Conservation (phyloP, 176 grass and related monocot species). For the Dactylis glomerata region DNA sequence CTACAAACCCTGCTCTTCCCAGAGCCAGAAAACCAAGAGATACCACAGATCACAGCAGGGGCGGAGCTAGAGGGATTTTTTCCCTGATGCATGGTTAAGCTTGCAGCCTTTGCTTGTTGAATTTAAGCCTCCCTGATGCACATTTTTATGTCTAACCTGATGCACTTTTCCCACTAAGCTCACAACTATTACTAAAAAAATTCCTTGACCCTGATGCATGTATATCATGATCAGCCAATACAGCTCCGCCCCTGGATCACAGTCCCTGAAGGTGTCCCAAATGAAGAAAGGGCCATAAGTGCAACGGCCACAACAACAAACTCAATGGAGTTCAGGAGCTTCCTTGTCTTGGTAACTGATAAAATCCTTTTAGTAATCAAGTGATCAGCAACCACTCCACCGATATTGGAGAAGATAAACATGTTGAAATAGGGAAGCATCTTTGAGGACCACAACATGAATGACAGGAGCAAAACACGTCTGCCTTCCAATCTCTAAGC, state of each 20-base stretch:
- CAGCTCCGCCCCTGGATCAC: no score
- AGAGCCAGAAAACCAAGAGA: slow-evolving; percentile 18
- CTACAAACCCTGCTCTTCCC: not conserved
- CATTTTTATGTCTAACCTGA: no score
- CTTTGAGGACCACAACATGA: not conserved
- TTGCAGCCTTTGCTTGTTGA: no score
- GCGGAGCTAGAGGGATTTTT: no score
- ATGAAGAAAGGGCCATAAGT: slow-evolving; percentile 18
- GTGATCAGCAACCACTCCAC: slow-evolving; percentile 15
- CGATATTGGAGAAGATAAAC: slow-evolving; percentile 18
- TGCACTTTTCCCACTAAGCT: no score
- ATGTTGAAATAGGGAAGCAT: slow-evolving; percentile 20
- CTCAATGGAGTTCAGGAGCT: slow-evolving; percentile 4
- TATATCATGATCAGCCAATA: no score
- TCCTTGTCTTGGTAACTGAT: slow-evolving; percentile 17
- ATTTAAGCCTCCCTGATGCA: no score
- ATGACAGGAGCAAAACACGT: slow-evolving; percentile 4
- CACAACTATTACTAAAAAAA: no score
- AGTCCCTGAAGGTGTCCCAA: slow-evolving; percentile 1
- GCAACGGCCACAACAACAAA: not conserved
- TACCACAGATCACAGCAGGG: not conserved
- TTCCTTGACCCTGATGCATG: no score
- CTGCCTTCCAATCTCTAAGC: not conserved
- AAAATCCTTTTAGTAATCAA: slow-evolving; percentile 1
- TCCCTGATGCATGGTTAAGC: no score